These are phyloP conservation scores for Cryptococcus sp. DNA, from an alignment of 1,284 basidiomycete genomes.

Conservation along the genomic window DNA sequence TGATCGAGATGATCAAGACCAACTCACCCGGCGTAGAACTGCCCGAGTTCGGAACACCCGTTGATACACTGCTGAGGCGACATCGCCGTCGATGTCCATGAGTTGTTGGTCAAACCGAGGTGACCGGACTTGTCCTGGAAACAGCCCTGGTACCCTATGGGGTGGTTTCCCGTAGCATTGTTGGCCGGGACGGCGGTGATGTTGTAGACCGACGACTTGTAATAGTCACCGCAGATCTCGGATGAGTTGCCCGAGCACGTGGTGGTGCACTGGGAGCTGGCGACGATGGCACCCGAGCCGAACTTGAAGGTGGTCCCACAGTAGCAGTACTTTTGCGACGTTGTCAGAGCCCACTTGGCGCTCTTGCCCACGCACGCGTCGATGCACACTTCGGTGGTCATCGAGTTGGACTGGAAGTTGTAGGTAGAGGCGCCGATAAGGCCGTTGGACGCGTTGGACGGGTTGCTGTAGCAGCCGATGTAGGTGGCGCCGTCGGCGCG, in stretches of 20 bases:
- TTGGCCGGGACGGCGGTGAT: neutral
- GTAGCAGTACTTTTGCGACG: slow-evolving; percentile 7
- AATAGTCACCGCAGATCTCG: slow-evolving; percentile 4
- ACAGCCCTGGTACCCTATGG: slow-evolving; percentile 13
- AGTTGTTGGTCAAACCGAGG: slow-evolving; percentile 16
- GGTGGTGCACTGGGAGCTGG: slow-evolving; percentile 19
- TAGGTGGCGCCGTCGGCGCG: neutral
- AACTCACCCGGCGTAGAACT: slow-evolving; percentile 17
- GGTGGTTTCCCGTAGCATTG: neutral
- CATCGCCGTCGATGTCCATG: slow-evolving; percentile 15
- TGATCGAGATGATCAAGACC: neutral
- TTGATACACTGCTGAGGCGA: slow-evolving; percentile 23
- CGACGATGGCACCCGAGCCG: slow-evolving; percentile 15
- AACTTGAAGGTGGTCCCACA: slow-evolving; percentile 20
- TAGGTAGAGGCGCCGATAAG: slow-evolving; percentile 7
- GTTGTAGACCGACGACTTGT: slow-evolving; percentile 6
- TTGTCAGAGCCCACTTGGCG: neutral
- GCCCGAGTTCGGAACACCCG: slow-evolving; percentile 29
- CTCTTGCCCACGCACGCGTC: slow-evolving; percentile 2
- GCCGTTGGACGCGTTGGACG: slow-evolving; percentile 9
- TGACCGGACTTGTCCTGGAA: slow-evolving; percentile 12
- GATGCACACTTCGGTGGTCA: slow-evolving; percentile 9
- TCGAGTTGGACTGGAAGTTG: slow-evolving; percentile 11
- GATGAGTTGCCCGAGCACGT: slow-evolving; percentile 6
- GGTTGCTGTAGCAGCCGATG: slow-evolving; percentile 3